Evolutionary conservation across 805 yeast genomes (phyloP), one percentile per base, ranked within the genome.

Genomic region (Monosporozyma solicola): DNA sequence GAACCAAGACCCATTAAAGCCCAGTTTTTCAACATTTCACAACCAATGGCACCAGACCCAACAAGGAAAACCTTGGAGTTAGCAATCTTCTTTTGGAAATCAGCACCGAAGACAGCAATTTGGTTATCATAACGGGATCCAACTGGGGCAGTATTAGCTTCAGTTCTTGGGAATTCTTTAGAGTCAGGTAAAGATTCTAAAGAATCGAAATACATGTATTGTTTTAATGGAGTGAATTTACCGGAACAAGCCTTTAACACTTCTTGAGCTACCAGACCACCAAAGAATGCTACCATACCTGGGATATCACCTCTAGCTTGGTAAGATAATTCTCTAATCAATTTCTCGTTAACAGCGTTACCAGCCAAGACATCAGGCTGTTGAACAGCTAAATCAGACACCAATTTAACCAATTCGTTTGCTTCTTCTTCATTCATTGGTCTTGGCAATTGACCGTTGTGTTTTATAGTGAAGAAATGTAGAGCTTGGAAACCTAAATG

Each of bases 1-100:
- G 95, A 78, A 37, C 96, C 98, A 51, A 94, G 74, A 47, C 99
- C 99, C 80, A 91, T 78, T 79, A 94, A 79, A 5, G 99, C 97
- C 98, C 98, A 94, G 66, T 89, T 91, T 72, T 94, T 94, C 64
- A 94, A 77, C 91, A 94, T 92, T 73, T 94, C 99, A 74, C 99
- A 94, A 41, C 99, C 99, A 74, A 94, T 94, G 20, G 99, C 99
- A 67, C 99, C 99, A 1, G 97, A 78, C 47, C 99, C 99, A 43
- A 94, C 99, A 59, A 94, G 75, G 70, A 94, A 92, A 3, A 91
- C 89, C 64, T 82, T 85, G 57, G 86, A 73, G 69, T 91, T 88
- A 41, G 87, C 80, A 54, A 94, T 72, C 46, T 73, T 74, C 63
- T 85, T 81, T 66, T 89, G 92, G 71, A 80, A 88, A 45, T 80